Evolutionary conservation across 148 eudicot species (phyloP).

Genomic region (Pharnaceum exiguum): DNA sequence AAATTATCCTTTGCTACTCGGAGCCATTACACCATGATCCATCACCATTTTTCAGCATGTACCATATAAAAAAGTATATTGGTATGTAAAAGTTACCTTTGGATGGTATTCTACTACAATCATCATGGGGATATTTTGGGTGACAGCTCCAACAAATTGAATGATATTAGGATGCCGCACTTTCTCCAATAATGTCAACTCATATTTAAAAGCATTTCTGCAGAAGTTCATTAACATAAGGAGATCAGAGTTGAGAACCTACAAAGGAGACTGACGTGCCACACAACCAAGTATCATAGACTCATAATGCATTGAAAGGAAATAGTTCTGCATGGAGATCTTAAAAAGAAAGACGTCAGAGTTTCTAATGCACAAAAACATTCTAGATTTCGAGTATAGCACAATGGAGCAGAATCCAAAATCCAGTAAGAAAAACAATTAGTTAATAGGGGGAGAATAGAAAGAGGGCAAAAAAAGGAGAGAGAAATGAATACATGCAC

Average conservation of each 20-base stretch:
- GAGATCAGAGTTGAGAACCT: neutral
- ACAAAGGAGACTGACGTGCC: conserved; percentile 3
- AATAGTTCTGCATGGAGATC: neutral
- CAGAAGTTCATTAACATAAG: conserved; percentile 9
- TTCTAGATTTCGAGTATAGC: too few relatives aligned
- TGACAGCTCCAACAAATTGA: conserved; percentile 99
- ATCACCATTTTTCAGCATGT: too few relatives aligned
- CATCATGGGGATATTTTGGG: conserved; percentile 99
- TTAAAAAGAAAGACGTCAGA: neutral
- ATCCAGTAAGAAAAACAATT: conserved; percentile 1
- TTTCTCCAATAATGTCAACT: conserved; percentile 85
- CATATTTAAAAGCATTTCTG: conserved; percentile 88
- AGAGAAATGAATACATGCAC: conserved; percentile 51
- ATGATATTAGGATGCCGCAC: conserved; percentile 96
- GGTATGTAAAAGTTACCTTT: conserved; percentile 34
- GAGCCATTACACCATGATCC: neutral
- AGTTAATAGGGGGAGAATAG: too few relatives aligned
- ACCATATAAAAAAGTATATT: too few relatives aligned
- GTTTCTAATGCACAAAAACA: too few relatives aligned
- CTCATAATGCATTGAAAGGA: neutral
- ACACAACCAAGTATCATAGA: conserved; percentile 5
- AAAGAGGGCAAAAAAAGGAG: neutral
- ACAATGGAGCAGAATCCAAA: neutral
- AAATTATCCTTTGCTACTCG: too few relatives aligned
- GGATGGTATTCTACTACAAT: conserved; percentile 84